Base-by-base conservation (phyloP, 2,329 filamentous ascomycete species). In the Claviceps humidiphila region DNA sequence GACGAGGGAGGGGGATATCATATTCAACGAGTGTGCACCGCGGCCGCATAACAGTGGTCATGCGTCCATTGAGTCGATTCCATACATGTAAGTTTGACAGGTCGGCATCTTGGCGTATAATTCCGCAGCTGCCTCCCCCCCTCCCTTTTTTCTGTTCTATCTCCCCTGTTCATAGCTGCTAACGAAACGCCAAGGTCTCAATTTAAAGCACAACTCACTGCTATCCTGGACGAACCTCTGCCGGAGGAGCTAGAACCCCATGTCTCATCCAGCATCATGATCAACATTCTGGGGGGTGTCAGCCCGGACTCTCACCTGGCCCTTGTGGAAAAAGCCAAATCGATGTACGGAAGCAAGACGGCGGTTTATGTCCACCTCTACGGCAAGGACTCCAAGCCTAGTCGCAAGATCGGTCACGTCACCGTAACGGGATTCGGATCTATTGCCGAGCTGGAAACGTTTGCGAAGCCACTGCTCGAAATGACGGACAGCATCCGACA, bases 361-460 rank as follows among this genome's bases (percentile, higher is more conserved):
- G 76, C 74, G 50, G 68, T 76, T 14, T 76, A 74, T 50, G 76
- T 96, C 11, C 91, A 98, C 63, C 80, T 96, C 47, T 98, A 98
- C 70, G 90, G 90, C 62, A 97, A 97, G 70, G 81, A 80, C 47
- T 86, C 89, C 26, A 87, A 89, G 60, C 88, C 87, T 4, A 85
- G 88, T 38, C 84, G 93, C 46, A 98, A 97, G 69, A 97, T 97
- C 72, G 91, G 91, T 11, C 93, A 98, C 66, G 81, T 98, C 59
- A 97, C 90, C 1, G 71, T 95, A 40, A 86, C 87, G 1, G 82
- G 82, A 1, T 74, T 78, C 13, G 81, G 79, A 0, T 81, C 90
- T 63, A 71, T 77, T 40, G 76, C 83, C 60, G 81, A 85, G n/a
- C 68, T 81, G 16, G 73, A 76, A 54, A 57, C 65, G 63, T 72